These are phyloP conservation scores for Dothideomycetes sp. DNA, from an alignment of 2,329 filamentous ascomycete species.

Conservation along the genomic window DNA sequence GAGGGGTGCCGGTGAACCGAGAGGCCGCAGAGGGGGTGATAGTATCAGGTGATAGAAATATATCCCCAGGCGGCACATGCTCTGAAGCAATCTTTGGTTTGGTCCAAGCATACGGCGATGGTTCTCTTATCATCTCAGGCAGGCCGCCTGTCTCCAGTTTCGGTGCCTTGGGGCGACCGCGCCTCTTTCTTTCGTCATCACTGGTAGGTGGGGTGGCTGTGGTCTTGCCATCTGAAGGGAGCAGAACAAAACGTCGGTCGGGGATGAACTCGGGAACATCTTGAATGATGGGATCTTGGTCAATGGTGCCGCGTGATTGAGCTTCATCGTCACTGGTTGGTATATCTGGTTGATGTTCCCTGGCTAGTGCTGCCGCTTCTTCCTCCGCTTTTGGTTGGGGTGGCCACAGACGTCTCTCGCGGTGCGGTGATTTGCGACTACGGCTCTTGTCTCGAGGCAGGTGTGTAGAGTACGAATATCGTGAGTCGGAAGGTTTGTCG, in stretches of 20 bases:
- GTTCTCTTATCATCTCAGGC: slow-evolving; percentile 29
- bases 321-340: slow-evolving; percentile 40
- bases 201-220: slow-evolving; percentile 19
- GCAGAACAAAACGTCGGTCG: slow-evolving; percentile 55
- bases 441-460: slow-evolving; percentile 13
- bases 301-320: slow-evolving; percentile 50
- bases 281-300: slow-evolving; percentile 58
- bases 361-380: slow-evolving; percentile 50
- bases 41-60: slow-evolving; percentile 37
- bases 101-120: slow-evolving; percentile 35
- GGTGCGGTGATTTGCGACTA: slow-evolving; percentile 13
- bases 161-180: slow-evolving; percentile 18
- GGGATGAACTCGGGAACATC: slow-evolving; percentile 38
- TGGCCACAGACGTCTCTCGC: slow-evolving; percentile 32
- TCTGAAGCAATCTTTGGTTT: slow-evolving; percentile 22
- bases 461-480: slow-evolving; percentile 18
- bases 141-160: slow-evolving; percentile 21
- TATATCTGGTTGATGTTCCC: slow-evolving; percentile 41
- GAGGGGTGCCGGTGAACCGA: slow-evolving; percentile 7
- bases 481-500: slow-evolving; percentile 15
- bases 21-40: slow-evolving; percentile 26
- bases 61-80: slow-evolving; percentile 26
- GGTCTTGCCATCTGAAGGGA: slow-evolving; percentile 20
- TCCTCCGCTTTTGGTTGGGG: slow-evolving; percentile 61
- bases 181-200: slow-evolving; percentile 24